These are phyloP conservation scores for Orbilia blumenaviensis DNA, from an alignment of 2,329 filamentous ascomycete species.

Conservation along the genomic window DNA sequence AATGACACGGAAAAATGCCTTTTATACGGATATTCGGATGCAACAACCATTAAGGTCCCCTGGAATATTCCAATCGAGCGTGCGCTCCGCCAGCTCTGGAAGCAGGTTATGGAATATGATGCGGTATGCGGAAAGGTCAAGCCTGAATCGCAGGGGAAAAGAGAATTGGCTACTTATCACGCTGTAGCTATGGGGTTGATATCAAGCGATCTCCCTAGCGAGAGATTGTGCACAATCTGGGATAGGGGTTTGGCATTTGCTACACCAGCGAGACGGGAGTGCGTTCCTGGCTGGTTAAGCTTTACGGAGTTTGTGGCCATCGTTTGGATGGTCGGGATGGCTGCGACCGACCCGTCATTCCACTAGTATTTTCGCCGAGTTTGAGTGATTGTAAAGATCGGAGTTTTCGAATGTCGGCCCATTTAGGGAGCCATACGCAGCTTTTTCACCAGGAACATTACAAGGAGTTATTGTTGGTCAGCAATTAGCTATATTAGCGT, in stretches of 20 bases:
- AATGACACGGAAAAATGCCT: conserved; percentile 50
- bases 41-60: conserved; percentile 38
- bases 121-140: conserved; percentile 30
- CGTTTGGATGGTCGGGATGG: conserved; percentile 50
- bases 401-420: neutral
- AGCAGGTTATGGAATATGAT: conserved; percentile 49
- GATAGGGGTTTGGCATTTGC: conserved; percentile 40
- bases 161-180: conserved; percentile 43
- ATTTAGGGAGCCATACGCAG: neutral
- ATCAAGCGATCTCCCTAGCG: conserved; percentile 37
- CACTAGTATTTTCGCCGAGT: neutral
- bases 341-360: conserved; percentile 30
- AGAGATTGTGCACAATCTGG: conserved; percentile 37
- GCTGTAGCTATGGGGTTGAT: conserved; percentile 45
- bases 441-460: neutral
- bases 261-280: conserved; percentile 42
- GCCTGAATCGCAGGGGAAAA: conserved; percentile 34
- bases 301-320: conserved; percentile 49
- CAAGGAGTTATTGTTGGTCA: neutral
- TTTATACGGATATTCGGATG: conserved; percentile 40
- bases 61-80: conserved; percentile 48
- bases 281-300: conserved; percentile 38
- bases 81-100: conserved; percentile 45
- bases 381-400: neutral
- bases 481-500: neutral